A percentile compares a stretch with the other conserved stretches of the same genome.
Evolutionary conservation across 176 grass and related monocot species (phyloP).

Genomic region (Bromus sterilis): DNA sequence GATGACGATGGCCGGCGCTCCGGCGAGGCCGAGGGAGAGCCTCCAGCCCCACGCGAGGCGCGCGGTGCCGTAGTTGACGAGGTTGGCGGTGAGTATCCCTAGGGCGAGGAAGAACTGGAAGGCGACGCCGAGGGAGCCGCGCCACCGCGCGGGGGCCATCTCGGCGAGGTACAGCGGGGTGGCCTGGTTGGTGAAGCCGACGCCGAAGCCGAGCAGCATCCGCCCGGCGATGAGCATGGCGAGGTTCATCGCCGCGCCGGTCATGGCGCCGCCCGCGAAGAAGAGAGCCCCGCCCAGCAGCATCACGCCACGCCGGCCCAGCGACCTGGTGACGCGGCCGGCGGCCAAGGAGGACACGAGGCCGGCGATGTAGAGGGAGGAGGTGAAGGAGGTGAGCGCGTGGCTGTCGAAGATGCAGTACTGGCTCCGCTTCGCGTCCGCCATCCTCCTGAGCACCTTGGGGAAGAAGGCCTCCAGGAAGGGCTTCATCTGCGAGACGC

Average conservation of each 20-base stretch:
- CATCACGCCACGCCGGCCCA: slow-evolving; percentile 51
- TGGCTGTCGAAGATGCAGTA: slow-evolving; percentile 62
- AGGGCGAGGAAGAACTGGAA: slow-evolving; percentile 75
- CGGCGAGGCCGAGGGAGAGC: slow-evolving; percentile 74
- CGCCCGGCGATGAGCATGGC: not conserved
- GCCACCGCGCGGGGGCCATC: slow-evolving; percentile 62
- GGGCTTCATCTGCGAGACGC: not conserved
- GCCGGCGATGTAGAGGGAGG: slow-evolving; percentile 60
- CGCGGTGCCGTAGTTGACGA: slow-evolving; percentile 55
- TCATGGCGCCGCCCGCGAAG: not conserved
- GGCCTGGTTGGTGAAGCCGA: not conserved
- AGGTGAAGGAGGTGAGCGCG: slow-evolving; percentile 58
- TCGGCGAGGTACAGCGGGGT: slow-evolving; percentile 54
- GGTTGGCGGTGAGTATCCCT: slow-evolving; percentile 38
- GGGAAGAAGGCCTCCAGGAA: slow-evolving; percentile 39
- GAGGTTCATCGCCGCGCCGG: not conserved
- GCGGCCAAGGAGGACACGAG: slow-evolving; percentile 39
- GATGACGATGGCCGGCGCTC: slow-evolving; percentile 46
- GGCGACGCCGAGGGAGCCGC: slow-evolving; percentile 39
- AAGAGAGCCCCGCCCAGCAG: not conserved
- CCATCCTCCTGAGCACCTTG: slow-evolving; percentile 35
- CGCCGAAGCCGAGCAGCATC: not conserved
- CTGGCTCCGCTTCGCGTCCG: slow-evolving; percentile 24
- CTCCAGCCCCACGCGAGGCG: slow-evolving; percentile 58
- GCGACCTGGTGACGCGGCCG: slow-evolving; percentile 43